Percentiles rank a stretch among this genome's conserved stretches.
Evolutionary conservation across 176 grass and related monocot species (phyloP).

Genomic region (maize (Zea mays)): DNA sequence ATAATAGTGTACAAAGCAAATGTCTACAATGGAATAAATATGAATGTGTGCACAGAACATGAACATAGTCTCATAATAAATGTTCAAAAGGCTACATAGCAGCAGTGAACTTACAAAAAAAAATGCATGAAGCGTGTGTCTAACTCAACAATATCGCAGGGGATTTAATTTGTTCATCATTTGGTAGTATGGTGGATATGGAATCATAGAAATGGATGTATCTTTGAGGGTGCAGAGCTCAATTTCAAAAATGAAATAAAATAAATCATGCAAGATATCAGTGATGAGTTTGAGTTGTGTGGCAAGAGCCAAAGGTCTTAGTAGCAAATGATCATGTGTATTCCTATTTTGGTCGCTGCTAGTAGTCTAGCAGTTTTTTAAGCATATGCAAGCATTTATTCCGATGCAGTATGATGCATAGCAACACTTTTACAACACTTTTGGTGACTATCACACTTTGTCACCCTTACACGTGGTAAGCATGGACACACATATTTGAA

Average conservation of each 20-base stretch:
- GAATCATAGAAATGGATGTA: background rate
- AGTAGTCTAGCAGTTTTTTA: no score
- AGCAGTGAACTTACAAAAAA: background rate
- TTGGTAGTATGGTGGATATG: background rate
- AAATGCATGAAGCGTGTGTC: background rate
- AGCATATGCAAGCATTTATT: conserved; percentile 4
- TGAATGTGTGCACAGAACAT: background rate
- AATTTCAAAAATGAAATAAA: background rate
- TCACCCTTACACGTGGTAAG: background rate
- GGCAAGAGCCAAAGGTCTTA: no score
- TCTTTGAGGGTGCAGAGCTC: background rate
- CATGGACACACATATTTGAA: background rate
- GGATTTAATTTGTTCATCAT: background rate
- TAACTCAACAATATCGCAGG: background rate
- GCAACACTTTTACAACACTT: background rate
- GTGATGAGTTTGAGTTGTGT: no score
- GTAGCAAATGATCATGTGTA: no score
- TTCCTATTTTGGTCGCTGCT: no score
- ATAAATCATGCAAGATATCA: background rate
- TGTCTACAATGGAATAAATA: background rate
- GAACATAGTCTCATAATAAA: background rate
- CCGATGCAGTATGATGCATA: background rate
- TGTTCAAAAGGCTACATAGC: background rate
- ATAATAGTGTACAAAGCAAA: background rate
- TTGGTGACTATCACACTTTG: background rate